Percentiles rank a stretch among this genome's conserved stretches.
These are phyloP conservation scores for Mortierella sp. DNA, from an alignment of 371 early-diverging fungal genomes.

Conservation along the genomic window DNA sequence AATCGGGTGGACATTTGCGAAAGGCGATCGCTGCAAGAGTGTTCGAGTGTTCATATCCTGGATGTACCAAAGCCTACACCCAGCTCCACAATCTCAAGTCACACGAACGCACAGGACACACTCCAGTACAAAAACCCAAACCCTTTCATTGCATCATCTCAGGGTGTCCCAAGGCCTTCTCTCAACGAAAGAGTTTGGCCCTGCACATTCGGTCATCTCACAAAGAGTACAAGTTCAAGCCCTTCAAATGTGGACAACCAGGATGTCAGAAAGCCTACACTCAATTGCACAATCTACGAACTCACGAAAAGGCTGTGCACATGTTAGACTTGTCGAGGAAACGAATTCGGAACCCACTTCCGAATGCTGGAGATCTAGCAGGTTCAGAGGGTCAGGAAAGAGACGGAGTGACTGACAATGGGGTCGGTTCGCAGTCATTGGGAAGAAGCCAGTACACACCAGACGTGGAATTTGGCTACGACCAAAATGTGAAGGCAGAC, in stretches of 20 bases:
- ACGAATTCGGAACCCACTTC: slow-evolving; percentile 32
- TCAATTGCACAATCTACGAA: slow-evolving; percentile 62
- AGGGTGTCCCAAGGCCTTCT: slow-evolving; percentile 48
- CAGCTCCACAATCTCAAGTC: slow-evolving; percentile 69
- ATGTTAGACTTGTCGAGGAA: slow-evolving; percentile 44
- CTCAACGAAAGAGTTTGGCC: slow-evolving; percentile 47
- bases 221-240: slow-evolving; percentile 62
- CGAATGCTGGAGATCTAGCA: not conserved
- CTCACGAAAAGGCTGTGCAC: slow-evolving; percentile 52
- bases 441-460: not conserved
- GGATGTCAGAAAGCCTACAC: slow-evolving; percentile 63
- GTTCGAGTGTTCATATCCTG: slow-evolving; percentile 43
- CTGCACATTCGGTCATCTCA: slow-evolving; percentile 44
- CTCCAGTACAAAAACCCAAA: slow-evolving; percentile 42
- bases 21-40: slow-evolving; percentile 32
- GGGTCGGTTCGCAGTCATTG: too few species aligned
- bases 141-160: slow-evolving; percentile 47
- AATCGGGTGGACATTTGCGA: slow-evolving; percentile 14
- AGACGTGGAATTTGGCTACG: slow-evolving; percentile 14
- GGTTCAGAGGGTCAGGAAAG: not conserved
- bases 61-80: slow-evolving; percentile 62
- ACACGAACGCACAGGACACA: slow-evolving; percentile 65
- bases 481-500: slow-evolving; percentile 5
- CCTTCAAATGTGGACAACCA: slow-evolving; percentile 60
- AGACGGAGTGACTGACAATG: not conserved